These are phyloP conservation scores for Quillaja saponaria DNA, from an alignment of 306 rosid genomes.

Conservation along the genomic window DNA sequence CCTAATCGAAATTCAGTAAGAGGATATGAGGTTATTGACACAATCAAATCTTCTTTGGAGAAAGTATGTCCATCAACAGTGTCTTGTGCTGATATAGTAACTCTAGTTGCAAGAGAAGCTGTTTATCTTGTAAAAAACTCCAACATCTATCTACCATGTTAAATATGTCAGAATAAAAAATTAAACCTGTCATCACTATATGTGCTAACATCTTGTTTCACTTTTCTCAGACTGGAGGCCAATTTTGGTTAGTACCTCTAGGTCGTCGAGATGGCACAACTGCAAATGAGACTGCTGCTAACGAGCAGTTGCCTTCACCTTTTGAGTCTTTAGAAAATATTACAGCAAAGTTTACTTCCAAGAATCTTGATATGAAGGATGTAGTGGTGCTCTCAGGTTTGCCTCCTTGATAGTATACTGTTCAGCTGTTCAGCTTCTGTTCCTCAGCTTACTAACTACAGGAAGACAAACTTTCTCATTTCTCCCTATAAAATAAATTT, in stretches of 20 bases:
- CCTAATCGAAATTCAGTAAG: slow-evolving; percentile 66
- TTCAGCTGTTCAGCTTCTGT: neutral
- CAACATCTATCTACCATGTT: neutral
- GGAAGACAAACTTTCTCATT: too few species aligned
- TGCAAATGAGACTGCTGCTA: slow-evolving; percentile 58
- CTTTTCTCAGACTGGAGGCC: slow-evolving; percentile 60
- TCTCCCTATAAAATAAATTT: too few species aligned
- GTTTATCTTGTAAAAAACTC: slow-evolving; percentile 63
- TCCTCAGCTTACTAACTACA: neutral
- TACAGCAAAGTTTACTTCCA: slow-evolving; percentile 60
- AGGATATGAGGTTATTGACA: slow-evolving; percentile 85
- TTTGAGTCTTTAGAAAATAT: slow-evolving; percentile 67
- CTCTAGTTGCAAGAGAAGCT: slow-evolving; percentile 84
- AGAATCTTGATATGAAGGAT: slow-evolving; percentile 71
- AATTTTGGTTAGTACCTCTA: slow-evolving; percentile 64
- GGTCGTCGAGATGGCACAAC: slow-evolving; percentile 86
- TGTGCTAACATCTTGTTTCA: neutral
- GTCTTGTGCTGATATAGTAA: slow-evolving; percentile 78
- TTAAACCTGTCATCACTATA: neutral
- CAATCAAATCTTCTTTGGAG: slow-evolving; percentile 68
- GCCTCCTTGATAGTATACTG: slow-evolving; percentile 7
- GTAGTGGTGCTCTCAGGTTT: slow-evolving; percentile 82
- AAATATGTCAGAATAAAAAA: neutral
- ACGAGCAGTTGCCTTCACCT: slow-evolving; percentile 67
- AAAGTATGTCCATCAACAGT: slow-evolving; percentile 78